Conservation (phyloP, 768 basidiomycete genomes). For the Ephemerocybe angulata region DNA sequence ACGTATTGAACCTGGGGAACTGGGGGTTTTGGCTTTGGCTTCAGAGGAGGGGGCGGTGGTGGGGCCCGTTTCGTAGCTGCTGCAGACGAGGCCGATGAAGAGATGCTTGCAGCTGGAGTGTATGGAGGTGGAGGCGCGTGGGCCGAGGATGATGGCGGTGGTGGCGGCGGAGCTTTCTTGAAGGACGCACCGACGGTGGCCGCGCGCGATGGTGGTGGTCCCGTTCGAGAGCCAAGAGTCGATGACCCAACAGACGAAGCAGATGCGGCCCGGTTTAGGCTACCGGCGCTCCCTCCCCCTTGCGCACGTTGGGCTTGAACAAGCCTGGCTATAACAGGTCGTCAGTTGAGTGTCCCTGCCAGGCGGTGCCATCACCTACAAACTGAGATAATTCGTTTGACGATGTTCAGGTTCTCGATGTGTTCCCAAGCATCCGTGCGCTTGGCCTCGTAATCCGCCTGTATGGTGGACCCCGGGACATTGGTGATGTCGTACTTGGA, state of each 20-base stretch:
- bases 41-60: constrained; percentile 89
- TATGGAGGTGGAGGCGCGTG: constrained; percentile 34
- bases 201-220: constrained; percentile 35
- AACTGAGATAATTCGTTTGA: constrained; percentile 80
- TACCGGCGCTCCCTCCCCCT: constrained; percentile 12
- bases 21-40: constrained; percentile 65
- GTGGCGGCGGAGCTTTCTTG: constrained; percentile 51
- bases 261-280: constrained; percentile 30
- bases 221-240: constrained; percentile 26
- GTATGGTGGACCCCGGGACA: constrained; percentile 64
- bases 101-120: constrained; percentile 15
- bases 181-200: constrained; percentile 38
- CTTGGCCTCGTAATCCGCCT: constrained; percentile 70
- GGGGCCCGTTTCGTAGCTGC: constrained; percentile 67
- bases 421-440: constrained; percentile 78
- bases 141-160: constrained; percentile 33
- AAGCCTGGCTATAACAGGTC: constrained; percentile 49
- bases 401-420: constrained; percentile 77
- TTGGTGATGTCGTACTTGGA: constrained; percentile 73
- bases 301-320: constrained; percentile 51
- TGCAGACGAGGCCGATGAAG: constrained; percentile 17
- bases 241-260: constrained; percentile 33
- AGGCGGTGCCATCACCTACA: constrained; percentile 53
- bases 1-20: constrained; percentile 58
- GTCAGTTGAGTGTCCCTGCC: background rate